A percentile compares a stretch with the other conserved stretches of the same genome.
Conservation (phyloP, 2,329 filamentous ascomycete genomes). For the Alternaria brassicicola region DNA sequence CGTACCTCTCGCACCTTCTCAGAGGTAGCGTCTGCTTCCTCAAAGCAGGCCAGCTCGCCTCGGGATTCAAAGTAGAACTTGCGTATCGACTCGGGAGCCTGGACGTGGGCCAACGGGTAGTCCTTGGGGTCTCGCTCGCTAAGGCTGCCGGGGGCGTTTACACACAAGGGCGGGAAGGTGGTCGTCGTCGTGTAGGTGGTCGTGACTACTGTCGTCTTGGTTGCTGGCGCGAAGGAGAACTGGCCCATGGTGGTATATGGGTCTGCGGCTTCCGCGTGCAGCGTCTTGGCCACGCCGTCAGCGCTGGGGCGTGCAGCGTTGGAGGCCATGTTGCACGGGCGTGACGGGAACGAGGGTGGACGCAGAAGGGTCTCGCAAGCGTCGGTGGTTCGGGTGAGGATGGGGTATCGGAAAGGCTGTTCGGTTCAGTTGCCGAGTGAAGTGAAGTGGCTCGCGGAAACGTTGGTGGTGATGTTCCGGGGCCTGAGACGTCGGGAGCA, state of each 20-base stretch:
- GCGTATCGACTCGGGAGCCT: constrained; percentile 79
- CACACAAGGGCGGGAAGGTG: constrained; percentile 79
- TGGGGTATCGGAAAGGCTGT: neutral
- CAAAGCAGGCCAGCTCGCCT: constrained; percentile 65
- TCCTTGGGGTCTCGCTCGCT: constrained; percentile 81
- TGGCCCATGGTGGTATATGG: constrained; percentile 59
- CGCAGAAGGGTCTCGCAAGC: neutral
- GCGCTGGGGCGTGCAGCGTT: constrained; percentile 28
- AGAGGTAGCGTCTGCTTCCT: constrained; percentile 65
- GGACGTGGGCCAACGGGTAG: constrained; percentile 83
- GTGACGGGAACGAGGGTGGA: neutral
- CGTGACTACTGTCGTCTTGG: constrained; percentile 73
- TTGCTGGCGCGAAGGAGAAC: constrained; percentile 67
- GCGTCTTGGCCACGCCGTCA: constrained; percentile 35
- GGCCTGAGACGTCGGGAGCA: constrained; percentile 11
- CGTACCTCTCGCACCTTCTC: constrained; percentile 62
- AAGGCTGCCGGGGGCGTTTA: constrained; percentile 74
- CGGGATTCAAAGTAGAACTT: constrained; percentile 77
- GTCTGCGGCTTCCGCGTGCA: constrained; percentile 36
- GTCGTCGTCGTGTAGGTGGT: constrained; percentile 90
- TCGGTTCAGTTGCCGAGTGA: constrained; percentile 8
- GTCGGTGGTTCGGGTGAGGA: neutral
- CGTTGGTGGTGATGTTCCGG: constrained; percentile 12
- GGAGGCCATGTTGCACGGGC: constrained; percentile 38
- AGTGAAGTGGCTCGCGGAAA: constrained; percentile 7